Conservation (phyloP, 2,329 filamentous ascomycete genomes). For the Penicillium sclerotigenum region DNA sequence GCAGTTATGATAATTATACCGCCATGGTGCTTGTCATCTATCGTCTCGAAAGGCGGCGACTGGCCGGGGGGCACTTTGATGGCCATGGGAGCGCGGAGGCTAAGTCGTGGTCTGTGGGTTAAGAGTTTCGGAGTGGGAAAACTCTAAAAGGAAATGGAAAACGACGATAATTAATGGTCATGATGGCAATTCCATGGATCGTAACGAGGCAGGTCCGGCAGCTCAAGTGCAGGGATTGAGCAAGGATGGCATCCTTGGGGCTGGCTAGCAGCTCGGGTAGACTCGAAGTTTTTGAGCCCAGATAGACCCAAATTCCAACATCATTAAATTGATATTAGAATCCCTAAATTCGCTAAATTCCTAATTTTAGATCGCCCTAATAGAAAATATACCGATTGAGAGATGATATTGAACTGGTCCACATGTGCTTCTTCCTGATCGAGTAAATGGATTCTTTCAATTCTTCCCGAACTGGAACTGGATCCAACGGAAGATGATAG, state of each 20-base stretch:
- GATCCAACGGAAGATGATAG: background rate
- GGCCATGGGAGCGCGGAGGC: constrained; percentile 2
- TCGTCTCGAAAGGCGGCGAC: constrained; percentile 22
- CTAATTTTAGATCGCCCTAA: background rate
- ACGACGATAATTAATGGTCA: background rate
- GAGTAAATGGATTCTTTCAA: background rate
- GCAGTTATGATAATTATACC: constrained; percentile 28
- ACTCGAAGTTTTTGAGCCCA: background rate
- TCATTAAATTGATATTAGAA: background rate
- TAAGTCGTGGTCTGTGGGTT: background rate
- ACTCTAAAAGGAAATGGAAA: background rate
- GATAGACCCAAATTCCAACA: background rate
- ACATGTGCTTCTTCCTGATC: background rate
- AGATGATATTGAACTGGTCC: background rate
- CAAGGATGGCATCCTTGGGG: background rate
- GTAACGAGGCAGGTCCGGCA: background rate
- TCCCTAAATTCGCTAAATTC: background rate
- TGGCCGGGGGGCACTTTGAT: constrained; percentile 15
- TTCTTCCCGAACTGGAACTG: background rate
- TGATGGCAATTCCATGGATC: background rate
- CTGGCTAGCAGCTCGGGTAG: background rate
- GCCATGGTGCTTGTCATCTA: constrained; percentile 30
- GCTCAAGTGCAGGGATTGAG: background rate
- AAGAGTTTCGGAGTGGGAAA: background rate
- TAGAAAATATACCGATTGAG: background rate